These are phyloP conservation scores for Gracilaria domingensis DNA, from an alignment of 23 red algal species.

Conservation along the genomic window DNA sequence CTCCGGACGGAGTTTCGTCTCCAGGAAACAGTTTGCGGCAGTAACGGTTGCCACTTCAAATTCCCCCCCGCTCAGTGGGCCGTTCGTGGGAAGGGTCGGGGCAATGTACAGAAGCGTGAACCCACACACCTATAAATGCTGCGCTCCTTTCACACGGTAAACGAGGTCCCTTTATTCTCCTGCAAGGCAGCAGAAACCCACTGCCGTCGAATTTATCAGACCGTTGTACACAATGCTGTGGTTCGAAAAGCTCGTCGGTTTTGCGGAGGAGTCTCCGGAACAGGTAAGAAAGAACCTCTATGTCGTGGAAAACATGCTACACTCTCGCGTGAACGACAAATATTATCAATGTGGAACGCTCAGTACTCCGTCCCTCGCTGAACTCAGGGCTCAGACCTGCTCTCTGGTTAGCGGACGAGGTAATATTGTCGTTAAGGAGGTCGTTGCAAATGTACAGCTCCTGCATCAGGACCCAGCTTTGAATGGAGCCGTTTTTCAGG, in stretches of 20 bases:
- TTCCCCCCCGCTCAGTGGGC: no score
- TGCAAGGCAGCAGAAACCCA: no score
- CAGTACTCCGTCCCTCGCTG: background rate
- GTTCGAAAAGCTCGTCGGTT: constrained; percentile 7
- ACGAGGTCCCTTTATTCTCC: no score
- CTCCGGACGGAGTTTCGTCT: no score
- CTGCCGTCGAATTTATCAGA: no score
- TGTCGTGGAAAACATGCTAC: background rate
- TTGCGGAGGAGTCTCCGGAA: background rate
- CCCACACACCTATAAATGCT: no score
- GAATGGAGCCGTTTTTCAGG: background rate
- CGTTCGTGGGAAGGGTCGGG: no score
- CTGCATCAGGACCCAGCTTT: background rate
- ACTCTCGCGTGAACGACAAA: background rate
- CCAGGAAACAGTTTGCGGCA: no score
- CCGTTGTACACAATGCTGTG: background rate
- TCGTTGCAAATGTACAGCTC: background rate
- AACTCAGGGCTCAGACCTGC: background rate
- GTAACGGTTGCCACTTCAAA: no score
- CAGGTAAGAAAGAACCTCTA: background rate
- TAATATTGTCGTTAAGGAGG: background rate
- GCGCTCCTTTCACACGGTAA: no score
- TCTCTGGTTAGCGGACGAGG: background rate
- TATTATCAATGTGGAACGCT: background rate
- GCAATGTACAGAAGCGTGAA: no score